Conservation (phyloP, 805 yeast genomes). For the Debaryomyces prosopidis region DNA sequence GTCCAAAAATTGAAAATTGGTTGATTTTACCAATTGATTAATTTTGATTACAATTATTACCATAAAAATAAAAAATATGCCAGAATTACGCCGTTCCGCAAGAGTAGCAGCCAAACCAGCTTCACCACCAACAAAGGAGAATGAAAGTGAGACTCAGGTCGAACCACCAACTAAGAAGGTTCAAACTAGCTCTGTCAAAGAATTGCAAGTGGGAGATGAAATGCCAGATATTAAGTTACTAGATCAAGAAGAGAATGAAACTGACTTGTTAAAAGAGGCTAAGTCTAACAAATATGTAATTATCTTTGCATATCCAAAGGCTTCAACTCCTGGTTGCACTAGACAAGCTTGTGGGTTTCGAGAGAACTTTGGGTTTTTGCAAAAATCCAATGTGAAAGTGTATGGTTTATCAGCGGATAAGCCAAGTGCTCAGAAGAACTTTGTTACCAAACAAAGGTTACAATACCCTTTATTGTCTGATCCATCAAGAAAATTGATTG, state of each 20-base stretch:
- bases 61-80: conserved; percentile 17
- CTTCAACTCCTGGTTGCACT: conserved; percentile 96
- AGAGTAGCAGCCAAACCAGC: conserved; percentile 22
- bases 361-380: conserved; percentile 56
- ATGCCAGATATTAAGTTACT: conserved; percentile 64
- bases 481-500: conserved; percentile 67
- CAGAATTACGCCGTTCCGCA: conserved; percentile 40
- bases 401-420: conserved; percentile 84
- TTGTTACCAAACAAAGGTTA: conserved; percentile 70
- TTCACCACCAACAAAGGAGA: conserved; percentile 9
- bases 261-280: conserved; percentile 31
- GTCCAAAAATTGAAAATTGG: background rate
- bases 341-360: conserved; percentile 91
- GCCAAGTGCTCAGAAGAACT: conserved; percentile 74
- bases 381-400: conserved; percentile 53
- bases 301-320: conserved; percentile 78
- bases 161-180: conserved; percentile 20
- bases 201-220: conserved; percentile 55
- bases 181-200: conserved; percentile 12
- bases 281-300: conserved; percentile 34
- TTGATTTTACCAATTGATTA: background rate
- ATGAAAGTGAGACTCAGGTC: conserved; percentile 8
- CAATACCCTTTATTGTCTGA: conserved; percentile 78
- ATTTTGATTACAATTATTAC: background rate
- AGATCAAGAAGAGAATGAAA: conserved; percentile 70